phyloP scores from a whole-genome alignment of 495 filamentous ascomycete species.

The Penicillium coffeae region DNA sequence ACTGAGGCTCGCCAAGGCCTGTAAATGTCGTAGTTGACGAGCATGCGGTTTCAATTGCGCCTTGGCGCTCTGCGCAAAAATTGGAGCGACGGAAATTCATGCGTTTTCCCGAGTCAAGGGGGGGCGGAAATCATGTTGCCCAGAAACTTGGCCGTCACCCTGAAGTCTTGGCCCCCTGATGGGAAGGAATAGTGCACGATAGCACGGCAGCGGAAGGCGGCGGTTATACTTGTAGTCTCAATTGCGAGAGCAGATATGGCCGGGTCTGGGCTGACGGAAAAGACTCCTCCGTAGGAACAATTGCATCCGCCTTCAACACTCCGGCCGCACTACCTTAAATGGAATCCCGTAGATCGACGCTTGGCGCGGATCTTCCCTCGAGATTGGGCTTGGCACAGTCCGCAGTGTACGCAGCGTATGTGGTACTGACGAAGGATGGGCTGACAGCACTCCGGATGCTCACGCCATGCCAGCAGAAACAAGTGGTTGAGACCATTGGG shows the following conservation, averaged over 20 bases:
- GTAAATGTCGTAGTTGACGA: neutral
- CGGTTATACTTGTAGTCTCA: neutral
- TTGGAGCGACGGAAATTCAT: neutral
- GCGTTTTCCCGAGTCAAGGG: neutral
- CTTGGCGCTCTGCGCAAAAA: neutral
- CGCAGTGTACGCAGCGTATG: no score
- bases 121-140: neutral
- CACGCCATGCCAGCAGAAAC: no score
- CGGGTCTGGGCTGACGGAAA: neutral
- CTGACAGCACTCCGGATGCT: no score
- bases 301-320: no score
- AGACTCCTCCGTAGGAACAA: neutral
- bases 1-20: neutral
- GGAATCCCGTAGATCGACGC: conserved; percentile 7
- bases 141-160: conserved; percentile 10
- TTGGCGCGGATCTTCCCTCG: conserved; percentile 4
- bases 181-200: neutral
- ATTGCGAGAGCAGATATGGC: neutral
- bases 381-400: neutral
- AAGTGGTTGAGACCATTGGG: neutral
- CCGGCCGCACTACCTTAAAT: no score
- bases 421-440: no score
- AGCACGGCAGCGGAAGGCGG: neutral
- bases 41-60: neutral
- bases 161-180: conserved; percentile 12